phyloP scores from a whole-genome alignment of 2,329 filamentous ascomycete genomes.

The Trichoderma brevicompactum region DNA sequence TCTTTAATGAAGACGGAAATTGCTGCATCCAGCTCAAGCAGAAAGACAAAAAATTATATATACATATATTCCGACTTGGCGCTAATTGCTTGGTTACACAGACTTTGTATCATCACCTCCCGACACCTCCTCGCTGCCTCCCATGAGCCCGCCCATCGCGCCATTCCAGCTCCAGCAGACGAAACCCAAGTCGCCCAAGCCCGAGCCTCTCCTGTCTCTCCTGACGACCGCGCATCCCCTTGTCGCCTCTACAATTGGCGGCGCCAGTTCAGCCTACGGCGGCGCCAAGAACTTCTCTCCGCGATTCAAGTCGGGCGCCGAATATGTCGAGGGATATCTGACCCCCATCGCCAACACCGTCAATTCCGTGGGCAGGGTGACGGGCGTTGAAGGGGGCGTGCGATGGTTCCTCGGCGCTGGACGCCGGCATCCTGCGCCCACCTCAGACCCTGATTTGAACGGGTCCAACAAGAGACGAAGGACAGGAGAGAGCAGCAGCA shows the following conservation, averaged over 20 bases:
- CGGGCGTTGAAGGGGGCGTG: constrained; percentile 85
- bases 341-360: constrained; percentile 87
- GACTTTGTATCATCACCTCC: constrained; percentile 70
- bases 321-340: constrained; percentile 87
- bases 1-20: not conserved
- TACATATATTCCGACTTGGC: not conserved
- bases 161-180: constrained; percentile 33
- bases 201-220: constrained; percentile 82
- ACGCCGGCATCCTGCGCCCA: constrained; percentile 52
- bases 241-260: constrained; percentile 81
- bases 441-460: constrained; percentile 53
- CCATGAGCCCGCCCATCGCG: constrained; percentile 46
- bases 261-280: constrained; percentile 82
- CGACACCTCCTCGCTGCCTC: constrained; percentile 48
- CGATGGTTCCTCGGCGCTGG: constrained; percentile 76
- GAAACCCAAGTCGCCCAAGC: constrained; percentile 52
- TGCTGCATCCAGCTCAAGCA: not conserved
- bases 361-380: constrained; percentile 78
- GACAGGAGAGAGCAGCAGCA: constrained; percentile 48
- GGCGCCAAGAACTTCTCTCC: constrained; percentile 90
- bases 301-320: constrained; percentile 83
- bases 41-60: too few relatives aligned
- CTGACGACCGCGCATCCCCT: constrained; percentile 88
- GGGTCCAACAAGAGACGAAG: constrained; percentile 61
- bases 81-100: constrained; percentile 37